These are phyloP conservation scores for Calonectria ilicicola DNA, from an alignment of 2,329 filamentous ascomycete genomes.

Conservation along the genomic window DNA sequence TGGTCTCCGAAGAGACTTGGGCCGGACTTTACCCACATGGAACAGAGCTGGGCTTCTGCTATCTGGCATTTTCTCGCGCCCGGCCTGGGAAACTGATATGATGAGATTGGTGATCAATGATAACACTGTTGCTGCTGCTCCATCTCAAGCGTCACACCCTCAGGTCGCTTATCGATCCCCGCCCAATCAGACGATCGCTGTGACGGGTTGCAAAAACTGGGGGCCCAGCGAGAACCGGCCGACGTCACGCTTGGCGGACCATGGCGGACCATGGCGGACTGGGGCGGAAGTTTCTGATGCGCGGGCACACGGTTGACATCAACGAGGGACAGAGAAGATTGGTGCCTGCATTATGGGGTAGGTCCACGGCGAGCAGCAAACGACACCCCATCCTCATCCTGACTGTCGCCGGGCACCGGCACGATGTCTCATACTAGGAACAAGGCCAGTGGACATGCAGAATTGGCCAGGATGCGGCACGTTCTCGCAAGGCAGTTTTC, in stretches of 20 bases:
- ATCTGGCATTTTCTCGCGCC: not conserved
- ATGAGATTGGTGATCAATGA: not conserved
- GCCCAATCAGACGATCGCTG: conserved; percentile 32
- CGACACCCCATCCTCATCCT: not conserved
- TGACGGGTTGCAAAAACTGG: conserved; percentile 26
- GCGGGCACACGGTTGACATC: not conserved
- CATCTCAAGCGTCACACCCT: not conserved
- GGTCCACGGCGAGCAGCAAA: not conserved
- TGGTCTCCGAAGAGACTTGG: not conserved
- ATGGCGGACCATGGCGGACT: conserved; percentile 21
- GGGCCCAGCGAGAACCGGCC: conserved; percentile 13
- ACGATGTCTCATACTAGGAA: not conserved
- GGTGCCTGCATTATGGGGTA: not conserved
- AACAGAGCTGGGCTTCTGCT: not conserved
- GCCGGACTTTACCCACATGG: not conserved
- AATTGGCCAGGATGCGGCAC: conserved; percentile 16
- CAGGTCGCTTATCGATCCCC: conserved; percentile 27
- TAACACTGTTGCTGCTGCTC: not conserved
- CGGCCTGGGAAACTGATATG: not conserved
- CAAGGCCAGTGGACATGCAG: not conserved
- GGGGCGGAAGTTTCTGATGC: not conserved
- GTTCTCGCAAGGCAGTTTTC: conserved; percentile 30
- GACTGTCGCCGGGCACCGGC: conserved; percentile 19
- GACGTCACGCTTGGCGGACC: conserved; percentile 33
- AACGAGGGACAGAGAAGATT: not conserved